Evolutionary conservation across 2,329 filamentous ascomycete species (phyloP).

Genomic region (Fusarium bactridioides): DNA sequence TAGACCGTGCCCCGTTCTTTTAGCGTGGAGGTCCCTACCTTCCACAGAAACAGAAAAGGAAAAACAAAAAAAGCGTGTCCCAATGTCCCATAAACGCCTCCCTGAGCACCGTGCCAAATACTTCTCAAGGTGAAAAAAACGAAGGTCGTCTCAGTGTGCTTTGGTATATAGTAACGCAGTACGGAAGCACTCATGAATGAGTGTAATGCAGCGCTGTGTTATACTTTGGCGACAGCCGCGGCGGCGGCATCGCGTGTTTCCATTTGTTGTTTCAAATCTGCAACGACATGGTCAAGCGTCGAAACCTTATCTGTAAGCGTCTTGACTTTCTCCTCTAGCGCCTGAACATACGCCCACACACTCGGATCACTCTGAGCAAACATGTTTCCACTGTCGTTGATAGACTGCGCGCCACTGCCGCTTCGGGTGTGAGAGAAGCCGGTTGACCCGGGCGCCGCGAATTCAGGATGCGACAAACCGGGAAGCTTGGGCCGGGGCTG

Average conservation of each 20-base stretch:
- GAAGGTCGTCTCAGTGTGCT: slow-evolving; percentile 40
- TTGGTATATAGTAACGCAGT: slow-evolving; percentile 30
- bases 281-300: slow-evolving; percentile 47
- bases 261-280: slow-evolving; percentile 46
- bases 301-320: slow-evolving; percentile 47
- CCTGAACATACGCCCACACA: slow-evolving; percentile 76
- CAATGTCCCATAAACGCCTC: slow-evolving; percentile 43
- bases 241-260: slow-evolving; percentile 43
- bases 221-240: slow-evolving; percentile 34
- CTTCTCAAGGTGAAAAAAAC: slow-evolving; percentile 27
- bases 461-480: slow-evolving; percentile 49
- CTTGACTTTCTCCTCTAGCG: slow-evolving; percentile 66
- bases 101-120: slow-evolving; percentile 42
- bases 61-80: slow-evolving; percentile 27
- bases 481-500: slow-evolving; percentile 51
- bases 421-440: slow-evolving; percentile 46
- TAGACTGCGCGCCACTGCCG: slow-evolving; percentile 61
- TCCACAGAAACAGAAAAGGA: slow-evolving; percentile 35
- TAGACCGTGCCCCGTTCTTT: slow-evolving; percentile 44
- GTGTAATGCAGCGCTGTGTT: slow-evolving; percentile 5
- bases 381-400: slow-evolving; percentile 71
- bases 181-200: neutral
- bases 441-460: slow-evolving; percentile 43
- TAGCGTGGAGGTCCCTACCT: slow-evolving; percentile 43
- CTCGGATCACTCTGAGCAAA: slow-evolving; percentile 69